Conservation (phyloP, 306 rosid genomes). For the Trichosanthes cucumerina region DNA sequence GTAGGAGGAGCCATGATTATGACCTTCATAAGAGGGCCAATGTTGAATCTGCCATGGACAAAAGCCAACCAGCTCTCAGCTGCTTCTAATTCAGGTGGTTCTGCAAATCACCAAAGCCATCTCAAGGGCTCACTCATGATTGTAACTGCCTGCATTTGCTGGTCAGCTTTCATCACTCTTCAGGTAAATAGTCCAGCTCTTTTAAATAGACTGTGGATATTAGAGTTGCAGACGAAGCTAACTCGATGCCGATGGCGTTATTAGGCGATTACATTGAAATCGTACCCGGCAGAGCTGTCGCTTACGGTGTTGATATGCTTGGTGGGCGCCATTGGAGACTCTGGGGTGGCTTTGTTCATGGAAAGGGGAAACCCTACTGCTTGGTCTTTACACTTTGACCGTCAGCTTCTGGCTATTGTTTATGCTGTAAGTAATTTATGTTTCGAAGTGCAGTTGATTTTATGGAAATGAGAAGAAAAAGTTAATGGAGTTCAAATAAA, state of each 20-base stretch:
- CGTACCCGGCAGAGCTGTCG: constrained; percentile 43
- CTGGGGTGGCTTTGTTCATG: constrained; percentile 19
- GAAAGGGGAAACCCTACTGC: constrained; percentile 35
- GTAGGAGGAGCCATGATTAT: constrained; percentile 22
- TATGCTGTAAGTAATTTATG: constrained; percentile 24
- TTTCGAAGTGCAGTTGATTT: too few relatives aligned
- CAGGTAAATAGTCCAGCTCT: constrained; percentile 36
- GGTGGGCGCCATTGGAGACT: constrained; percentile 21
- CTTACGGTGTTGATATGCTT: constrained; percentile 39
- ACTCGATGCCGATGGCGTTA: not conserved
- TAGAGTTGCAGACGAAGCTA: not conserved
- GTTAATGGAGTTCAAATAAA: too few relatives aligned
- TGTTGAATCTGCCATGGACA: constrained; percentile 14
- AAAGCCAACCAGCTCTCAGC: not conserved
- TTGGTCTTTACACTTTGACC: constrained; percentile 33
- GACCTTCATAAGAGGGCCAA: constrained; percentile 20
- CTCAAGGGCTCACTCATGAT: constrained; percentile 35
- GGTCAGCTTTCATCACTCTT: constrained; percentile 38
- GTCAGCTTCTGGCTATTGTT: constrained; percentile 20
- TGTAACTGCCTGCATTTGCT: constrained; percentile 26
- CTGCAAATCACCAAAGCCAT: constrained; percentile 14
- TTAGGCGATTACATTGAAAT: constrained; percentile 33
- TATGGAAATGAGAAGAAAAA: too few relatives aligned
- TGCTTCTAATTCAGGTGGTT: not conserved
- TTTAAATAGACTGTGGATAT: too few relatives aligned